Conservation (phyloP, 441 rosid genomes). For the Euphorbia schlechtendalii region DNA sequence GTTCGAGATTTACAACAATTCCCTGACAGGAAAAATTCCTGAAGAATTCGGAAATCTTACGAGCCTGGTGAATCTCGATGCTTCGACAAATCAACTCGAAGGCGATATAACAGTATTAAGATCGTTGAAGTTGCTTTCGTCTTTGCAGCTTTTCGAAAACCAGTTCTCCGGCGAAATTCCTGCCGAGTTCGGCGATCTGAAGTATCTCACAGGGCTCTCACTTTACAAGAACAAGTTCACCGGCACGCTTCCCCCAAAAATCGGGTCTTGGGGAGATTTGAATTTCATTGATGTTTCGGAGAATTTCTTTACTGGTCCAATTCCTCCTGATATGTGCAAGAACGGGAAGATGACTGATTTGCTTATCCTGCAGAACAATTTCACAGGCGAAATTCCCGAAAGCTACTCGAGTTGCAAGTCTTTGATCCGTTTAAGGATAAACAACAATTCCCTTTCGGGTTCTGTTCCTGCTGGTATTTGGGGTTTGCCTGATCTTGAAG, state of each 20-base stretch:
- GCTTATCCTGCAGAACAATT: slow-evolving; percentile 60
- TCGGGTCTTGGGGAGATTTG: slow-evolving; percentile 70
- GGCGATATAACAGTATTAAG: slow-evolving; percentile 60
- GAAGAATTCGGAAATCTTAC: slow-evolving; percentile 59
- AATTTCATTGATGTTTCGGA: slow-evolving; percentile 71
- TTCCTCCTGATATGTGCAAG: slow-evolving; percentile 88
- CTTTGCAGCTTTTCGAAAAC: slow-evolving; percentile 61
- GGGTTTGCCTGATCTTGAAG: slow-evolving; percentile 62
- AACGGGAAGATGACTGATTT: slow-evolving; percentile 57
- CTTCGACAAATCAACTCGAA: slow-evolving; percentile 49
- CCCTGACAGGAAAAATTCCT: slow-evolving; percentile 61
- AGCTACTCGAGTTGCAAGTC: slow-evolving; percentile 56
- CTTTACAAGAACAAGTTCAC: slow-evolving; percentile 60
- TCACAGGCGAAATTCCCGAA: slow-evolving; percentile 67
- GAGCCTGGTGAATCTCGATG: slow-evolving; percentile 51
- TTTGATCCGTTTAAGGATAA: slow-evolving; percentile 56
- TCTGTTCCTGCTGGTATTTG: slow-evolving; percentile 62
- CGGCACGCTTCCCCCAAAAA: slow-evolving; percentile 61
- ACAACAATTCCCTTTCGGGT: slow-evolving; percentile 61
- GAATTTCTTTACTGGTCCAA: slow-evolving; percentile 59
- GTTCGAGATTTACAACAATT: slow-evolving; percentile 60
- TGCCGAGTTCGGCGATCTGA: slow-evolving; percentile 56
- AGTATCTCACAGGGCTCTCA: slow-evolving; percentile 49
- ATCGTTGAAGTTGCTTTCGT: slow-evolving; percentile 42
- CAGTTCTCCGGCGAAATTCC: slow-evolving; percentile 62